Evolutionary conservation across 2,329 filamentous ascomycete species (phyloP).

Genomic region (Fusarium caatingaense): DNA sequence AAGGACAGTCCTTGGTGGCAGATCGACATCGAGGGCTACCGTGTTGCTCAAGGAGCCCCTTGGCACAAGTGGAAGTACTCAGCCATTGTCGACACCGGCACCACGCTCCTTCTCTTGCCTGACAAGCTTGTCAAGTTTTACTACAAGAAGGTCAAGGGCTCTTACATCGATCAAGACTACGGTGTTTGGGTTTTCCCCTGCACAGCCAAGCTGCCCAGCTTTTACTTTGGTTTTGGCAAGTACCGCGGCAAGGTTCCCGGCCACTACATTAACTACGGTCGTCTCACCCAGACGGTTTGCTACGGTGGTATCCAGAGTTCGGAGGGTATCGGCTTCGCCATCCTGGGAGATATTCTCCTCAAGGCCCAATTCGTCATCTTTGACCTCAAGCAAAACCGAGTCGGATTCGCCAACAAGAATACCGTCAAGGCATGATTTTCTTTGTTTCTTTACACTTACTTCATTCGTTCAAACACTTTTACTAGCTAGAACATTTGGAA

Average conservation of each 20-base stretch:
- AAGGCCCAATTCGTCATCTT: constrained; percentile 60
- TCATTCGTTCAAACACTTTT: background rate
- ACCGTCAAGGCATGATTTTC: constrained; percentile 11
- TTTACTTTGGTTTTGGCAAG: constrained; percentile 50
- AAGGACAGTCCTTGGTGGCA: constrained; percentile 70
- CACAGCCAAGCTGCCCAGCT: constrained; percentile 59
- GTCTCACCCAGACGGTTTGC: constrained; percentile 45
- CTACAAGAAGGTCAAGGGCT: constrained; percentile 67
- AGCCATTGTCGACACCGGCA: constrained; percentile 77
- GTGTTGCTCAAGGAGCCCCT: constrained; percentile 55
- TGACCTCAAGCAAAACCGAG: constrained; percentile 46
- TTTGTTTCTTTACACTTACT: background rate
- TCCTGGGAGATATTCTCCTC: constrained; percentile 57
- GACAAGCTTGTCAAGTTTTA: constrained; percentile 65
- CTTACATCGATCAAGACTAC: constrained; percentile 56
- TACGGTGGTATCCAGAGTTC: constrained; percentile 55
- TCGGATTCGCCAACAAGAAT: constrained; percentile 56
- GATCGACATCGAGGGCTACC: constrained; percentile 67
- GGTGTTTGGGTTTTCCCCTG: constrained; percentile 72
- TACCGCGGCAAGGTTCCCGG: constrained; percentile 53
- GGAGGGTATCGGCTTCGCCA: constrained; percentile 51
- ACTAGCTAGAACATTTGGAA: background rate
- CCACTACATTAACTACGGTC: constrained; percentile 54
- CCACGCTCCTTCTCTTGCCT: constrained; percentile 72
- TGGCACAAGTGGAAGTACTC: constrained; percentile 52